Conservation (phyloP, 2,329 filamentous ascomycete genomes). For the Aspergillus sp. region DNA sequence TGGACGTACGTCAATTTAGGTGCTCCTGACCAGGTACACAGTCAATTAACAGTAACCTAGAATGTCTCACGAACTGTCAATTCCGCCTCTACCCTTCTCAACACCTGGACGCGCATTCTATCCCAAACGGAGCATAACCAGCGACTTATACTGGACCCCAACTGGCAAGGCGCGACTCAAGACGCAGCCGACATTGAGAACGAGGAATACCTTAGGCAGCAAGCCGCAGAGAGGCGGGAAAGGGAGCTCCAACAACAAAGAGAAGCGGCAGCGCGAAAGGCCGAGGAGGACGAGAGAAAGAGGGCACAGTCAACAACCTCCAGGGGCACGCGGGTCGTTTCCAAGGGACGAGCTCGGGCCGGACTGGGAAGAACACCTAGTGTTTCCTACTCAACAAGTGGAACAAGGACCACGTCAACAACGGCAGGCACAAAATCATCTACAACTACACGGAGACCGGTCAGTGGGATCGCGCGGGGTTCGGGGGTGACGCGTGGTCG, state of each 20-base stretch:
- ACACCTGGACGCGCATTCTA: constrained; percentile 93
- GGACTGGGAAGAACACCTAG: constrained; percentile 39
- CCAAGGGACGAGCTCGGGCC: constrained; percentile 33
- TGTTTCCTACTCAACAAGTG: constrained; percentile 28
- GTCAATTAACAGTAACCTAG: constrained; percentile 41
- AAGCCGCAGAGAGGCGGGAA: constrained; percentile 73
- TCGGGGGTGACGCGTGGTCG: constrained; percentile 36
- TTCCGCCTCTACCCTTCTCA: constrained; percentile 84
- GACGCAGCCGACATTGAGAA: constrained; percentile 85
- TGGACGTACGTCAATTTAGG: constrained; percentile 41
- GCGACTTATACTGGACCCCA: constrained; percentile 79
- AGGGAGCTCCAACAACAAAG: constrained; percentile 76
- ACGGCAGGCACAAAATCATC: constrained; percentile 27
- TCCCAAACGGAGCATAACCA: constrained; percentile 98
- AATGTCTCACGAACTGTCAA: constrained; percentile 82
- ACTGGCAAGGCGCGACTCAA: constrained; percentile 84
- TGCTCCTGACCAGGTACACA: background rate
- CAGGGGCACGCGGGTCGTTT: constrained; percentile 34
- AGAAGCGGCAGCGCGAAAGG: constrained; percentile 62
- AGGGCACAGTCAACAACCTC: constrained; percentile 34
- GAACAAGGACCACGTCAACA: constrained; percentile 27
- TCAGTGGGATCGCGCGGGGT: constrained; percentile 41
- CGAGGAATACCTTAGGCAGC: constrained; percentile 70
- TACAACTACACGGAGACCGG: constrained; percentile 36
- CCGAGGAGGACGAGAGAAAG: constrained; percentile 50